phyloP scores from a whole-genome alignment of 768 basidiomycete species.

The Tulasnella sp. region DNA sequence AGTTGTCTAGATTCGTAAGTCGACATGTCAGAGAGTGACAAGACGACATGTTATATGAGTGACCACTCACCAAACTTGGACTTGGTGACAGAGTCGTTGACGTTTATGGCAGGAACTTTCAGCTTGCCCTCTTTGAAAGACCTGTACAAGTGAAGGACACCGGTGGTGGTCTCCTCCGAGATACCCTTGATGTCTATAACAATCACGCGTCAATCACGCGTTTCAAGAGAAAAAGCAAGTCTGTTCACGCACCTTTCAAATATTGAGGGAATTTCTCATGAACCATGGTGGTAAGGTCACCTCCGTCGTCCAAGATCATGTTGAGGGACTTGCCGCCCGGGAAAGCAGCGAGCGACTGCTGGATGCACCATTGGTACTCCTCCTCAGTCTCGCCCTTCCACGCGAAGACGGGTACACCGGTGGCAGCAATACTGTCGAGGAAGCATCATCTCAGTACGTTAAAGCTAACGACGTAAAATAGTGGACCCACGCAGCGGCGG shows the following conservation, averaged over 20 bases:
- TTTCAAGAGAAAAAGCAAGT: neutral
- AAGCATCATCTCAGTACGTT: no score
- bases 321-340: slow-evolving; percentile 72
- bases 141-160: slow-evolving; percentile 99
- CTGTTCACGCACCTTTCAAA: slow-evolving; percentile 46
- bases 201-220: neutral
- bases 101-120: slow-evolving; percentile 98
- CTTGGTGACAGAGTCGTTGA: slow-evolving; percentile 99
- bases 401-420: slow-evolving; percentile 95
- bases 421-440: slow-evolving; percentile 73
- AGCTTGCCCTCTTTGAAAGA: slow-evolving; percentile 91
- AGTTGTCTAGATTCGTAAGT: slow-evolving; percentile 77
- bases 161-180: slow-evolving; percentile 99
- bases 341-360: slow-evolving; percentile 90
- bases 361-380: slow-evolving; percentile 97
- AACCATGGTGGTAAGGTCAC: slow-evolving; percentile 88
- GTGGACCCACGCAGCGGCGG: slow-evolving; percentile 80
- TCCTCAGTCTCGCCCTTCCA: slow-evolving; percentile 99
- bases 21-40: neutral
- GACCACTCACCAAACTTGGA: slow-evolving; percentile 66
- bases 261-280: slow-evolving; percentile 95
- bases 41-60: neutral
- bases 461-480: slow-evolving; percentile 1
- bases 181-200: slow-evolving; percentile 72
- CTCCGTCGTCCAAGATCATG: slow-evolving; percentile 99